Base-by-base conservation (phyloP, 768 basidiomycete species). In the Albatrellus ellisii region DNA sequence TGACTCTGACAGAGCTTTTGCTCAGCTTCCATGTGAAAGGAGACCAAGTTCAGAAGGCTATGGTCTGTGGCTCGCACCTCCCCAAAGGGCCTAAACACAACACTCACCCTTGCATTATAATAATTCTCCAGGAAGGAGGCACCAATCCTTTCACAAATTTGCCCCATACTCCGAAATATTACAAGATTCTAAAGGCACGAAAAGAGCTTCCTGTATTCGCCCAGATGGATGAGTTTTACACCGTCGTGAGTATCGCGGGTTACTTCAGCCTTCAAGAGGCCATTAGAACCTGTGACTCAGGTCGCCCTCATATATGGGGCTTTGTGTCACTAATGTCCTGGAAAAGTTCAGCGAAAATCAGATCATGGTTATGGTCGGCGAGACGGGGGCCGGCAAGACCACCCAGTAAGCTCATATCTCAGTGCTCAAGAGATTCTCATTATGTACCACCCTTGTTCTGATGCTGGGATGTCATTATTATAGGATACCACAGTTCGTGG, bases 401-500 rank as follows among this genome's bases (percentile, higher is more conserved):
- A 94, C 91, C 18, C 91, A 97, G 83, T 88, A 58, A 58, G 85
- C 18, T 6, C 20, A 21, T 21, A n/a, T 4, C n/a, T n/a, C n/a
- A n/a, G 3, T 6, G 8, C 15, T 17, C 14, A 6, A n/a, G n/a
- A n/a, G n/a, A 46, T 5, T 35, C 14, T 24, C 20, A 22, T 12
- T 18, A 37, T 31, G 9, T 29, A n/a, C n/a, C n/a, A n/a, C n/a
- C n/a, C n/a, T n/a, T n/a, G n/a, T n/a, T n/a, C n/a, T n/a, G n/a
- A n/a, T n/a, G n/a, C n/a, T n/a, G n/a, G n/a, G n/a, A n/a, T 18
- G 31, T 8, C 18, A 27, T n/a, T 17, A 50, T 42, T 48, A 26
- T 56, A 90, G 89, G 64, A 95, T 98, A 55, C 94, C 94, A 1
- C 94, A 98, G 59, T 95, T 97, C 53, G 91, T 92, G 32, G 84